Percentiles rank a stretch among this genome's conserved stretches.
Evolutionary conservation across 2,329 filamentous ascomycete species (phyloP).

Genomic region (Harringtonia aguacate): DNA sequence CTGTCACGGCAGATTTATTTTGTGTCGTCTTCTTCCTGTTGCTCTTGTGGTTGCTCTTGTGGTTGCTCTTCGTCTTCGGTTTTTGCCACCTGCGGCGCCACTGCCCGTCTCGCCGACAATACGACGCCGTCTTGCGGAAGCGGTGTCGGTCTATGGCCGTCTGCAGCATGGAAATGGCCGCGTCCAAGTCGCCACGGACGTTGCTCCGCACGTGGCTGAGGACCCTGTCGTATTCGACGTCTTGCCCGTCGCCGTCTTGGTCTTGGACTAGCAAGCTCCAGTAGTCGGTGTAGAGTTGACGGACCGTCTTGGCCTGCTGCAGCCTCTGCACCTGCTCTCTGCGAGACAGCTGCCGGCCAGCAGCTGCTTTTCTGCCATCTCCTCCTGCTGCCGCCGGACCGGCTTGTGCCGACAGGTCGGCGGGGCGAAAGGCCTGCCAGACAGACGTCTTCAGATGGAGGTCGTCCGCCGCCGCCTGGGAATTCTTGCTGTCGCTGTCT

Average conservation of each 20-base stretch:
- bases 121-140: not conserved
- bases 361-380: not conserved
- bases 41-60: not conserved
- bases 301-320: not conserved
- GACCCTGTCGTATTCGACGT: not conserved
- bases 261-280: not conserved
- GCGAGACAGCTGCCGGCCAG: not conserved
- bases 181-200: not conserved
- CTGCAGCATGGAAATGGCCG: not conserved
- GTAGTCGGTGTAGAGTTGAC: not conserved
- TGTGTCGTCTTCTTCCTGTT: not conserved
- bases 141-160: not conserved
- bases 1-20: not conserved
- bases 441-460: slow-evolving; percentile 2
- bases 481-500: not conserved
- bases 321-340: not conserved
- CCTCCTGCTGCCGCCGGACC: not conserved
- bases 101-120: not conserved
- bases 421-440: slow-evolving; percentile 3
- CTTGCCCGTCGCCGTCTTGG: not conserved
- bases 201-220: not conserved
- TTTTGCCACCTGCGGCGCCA: slow-evolving; percentile 4
- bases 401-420: not conserved
- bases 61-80: not conserved
- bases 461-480: not conserved